A percentile compares a stretch with the other conserved stretches of the same genome.
phyloP scores from a whole-genome alignment of 768 basidiomycete species.

The Mycena epipterygia region DNA sequence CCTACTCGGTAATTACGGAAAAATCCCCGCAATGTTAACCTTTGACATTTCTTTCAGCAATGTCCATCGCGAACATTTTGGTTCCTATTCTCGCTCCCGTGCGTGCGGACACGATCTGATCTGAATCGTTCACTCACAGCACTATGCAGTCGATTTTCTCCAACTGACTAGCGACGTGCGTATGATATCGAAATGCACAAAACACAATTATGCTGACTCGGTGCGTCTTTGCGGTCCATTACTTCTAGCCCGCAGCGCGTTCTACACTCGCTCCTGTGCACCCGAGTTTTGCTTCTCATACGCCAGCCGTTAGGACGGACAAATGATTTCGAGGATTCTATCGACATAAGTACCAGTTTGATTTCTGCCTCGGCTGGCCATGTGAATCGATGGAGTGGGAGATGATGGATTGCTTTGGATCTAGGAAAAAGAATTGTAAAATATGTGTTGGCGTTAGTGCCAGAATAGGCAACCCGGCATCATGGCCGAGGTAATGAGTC shows the following conservation, averaged over 20 bases:
- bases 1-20: constrained; percentile 43
- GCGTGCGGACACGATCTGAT: neutral
- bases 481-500: no score
- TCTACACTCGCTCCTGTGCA: constrained; percentile 6
- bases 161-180: neutral
- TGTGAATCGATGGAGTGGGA: no score
- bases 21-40: no score
- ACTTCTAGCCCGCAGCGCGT: constrained; percentile 3
- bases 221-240: neutral
- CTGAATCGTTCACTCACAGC: neutral
- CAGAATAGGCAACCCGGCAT: no score
- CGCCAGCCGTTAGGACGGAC: neutral
- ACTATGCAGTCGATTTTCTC: neutral
- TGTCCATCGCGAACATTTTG: constrained; percentile 56
- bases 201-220: neutral
- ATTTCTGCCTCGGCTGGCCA: neutral
- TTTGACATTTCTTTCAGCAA: no score
- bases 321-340: neutral
- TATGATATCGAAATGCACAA: neutral
- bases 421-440: no score
- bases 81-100: constrained; percentile 54
- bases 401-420: no score
- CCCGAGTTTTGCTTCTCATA: neutral
- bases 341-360: neutral
- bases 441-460: no score